A percentile compares a stretch with the other conserved stretches of the same genome.
These are phyloP conservation scores for Pecoramyces ruminantium DNA, from an alignment of 192 early-diverging fungal genomes.

Conservation along the genomic window DNA sequence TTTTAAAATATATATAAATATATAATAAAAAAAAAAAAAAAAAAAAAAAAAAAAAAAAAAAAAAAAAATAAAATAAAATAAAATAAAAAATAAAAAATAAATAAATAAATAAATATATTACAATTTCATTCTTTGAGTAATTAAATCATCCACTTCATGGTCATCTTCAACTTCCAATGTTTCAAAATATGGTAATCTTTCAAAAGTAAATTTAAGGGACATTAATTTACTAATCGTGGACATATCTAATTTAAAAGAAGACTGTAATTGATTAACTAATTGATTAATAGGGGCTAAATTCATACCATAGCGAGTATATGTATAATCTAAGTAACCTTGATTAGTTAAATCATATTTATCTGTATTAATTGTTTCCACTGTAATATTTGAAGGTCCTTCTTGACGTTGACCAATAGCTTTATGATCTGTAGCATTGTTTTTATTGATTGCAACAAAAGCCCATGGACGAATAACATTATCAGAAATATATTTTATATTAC, in stretches of 20 bases:
- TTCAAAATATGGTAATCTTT: neutral
- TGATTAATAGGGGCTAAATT: neutral
- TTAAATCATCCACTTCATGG: neutral
- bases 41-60: too few relatives aligned
- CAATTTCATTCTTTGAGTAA: neutral
- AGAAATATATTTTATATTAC: too few relatives aligned
- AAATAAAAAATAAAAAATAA: too few relatives aligned
- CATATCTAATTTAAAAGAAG: too few relatives aligned
- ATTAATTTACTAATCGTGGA: too few relatives aligned
- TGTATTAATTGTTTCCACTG: neutral
- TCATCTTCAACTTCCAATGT: neutral
- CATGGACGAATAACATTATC: neutral
- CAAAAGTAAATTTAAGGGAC: too few relatives aligned
- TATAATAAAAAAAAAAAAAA: too few relatives aligned
- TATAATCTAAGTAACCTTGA: neutral
- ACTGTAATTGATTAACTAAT: too few relatives aligned
- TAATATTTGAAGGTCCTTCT: neutral
- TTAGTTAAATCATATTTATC: neutral
- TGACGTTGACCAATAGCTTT: neutral
- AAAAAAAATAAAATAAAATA: too few relatives aligned
- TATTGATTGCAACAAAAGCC: neutral
- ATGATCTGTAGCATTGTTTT: neutral
- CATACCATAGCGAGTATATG: neutral
- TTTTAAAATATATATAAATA: too few relatives aligned
- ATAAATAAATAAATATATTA: too few relatives aligned